Evolutionary conservation across 768 basidiomycete species (phyloP).

Genomic region (Galerina marginata): DNA sequence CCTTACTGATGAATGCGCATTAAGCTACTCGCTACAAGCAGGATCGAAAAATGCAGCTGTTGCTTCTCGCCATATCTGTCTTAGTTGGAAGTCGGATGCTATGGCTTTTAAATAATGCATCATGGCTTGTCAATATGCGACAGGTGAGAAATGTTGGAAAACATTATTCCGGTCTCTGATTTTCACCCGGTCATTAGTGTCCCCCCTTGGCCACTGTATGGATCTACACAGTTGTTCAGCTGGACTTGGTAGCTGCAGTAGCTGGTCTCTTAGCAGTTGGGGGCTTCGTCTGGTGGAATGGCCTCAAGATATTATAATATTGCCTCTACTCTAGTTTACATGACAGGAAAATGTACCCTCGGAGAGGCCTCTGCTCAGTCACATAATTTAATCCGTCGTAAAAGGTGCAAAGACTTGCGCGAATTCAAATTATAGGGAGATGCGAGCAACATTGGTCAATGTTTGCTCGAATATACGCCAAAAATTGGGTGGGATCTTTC

Average conservation of each 20-base stretch:
- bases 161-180: background rate
- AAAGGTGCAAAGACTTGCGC: background rate
- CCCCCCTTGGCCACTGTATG: conserved; percentile 82
- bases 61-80: conserved; percentile 64
- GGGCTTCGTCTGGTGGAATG: conserved; percentile 66
- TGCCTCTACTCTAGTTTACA: background rate
- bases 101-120: conserved; percentile 70
- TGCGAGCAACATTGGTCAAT: conserved; percentile 34
- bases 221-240: conserved; percentile 76
- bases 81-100: conserved; percentile 69
- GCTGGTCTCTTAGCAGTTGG: conserved; percentile 59
- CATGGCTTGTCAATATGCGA: conserved; percentile 73
- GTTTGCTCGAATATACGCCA: conserved; percentile 84
- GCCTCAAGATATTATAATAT: conserved; percentile 46
- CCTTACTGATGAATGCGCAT: background rate
- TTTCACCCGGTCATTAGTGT: conserved; percentile 46
- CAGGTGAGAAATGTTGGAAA: conserved; percentile 53
- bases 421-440: conserved; percentile 1
- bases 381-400: background rate
- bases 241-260: conserved; percentile 67
- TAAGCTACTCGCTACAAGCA: conserved; percentile 72
- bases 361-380: background rate
- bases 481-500: conserved; percentile 56
- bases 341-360: conserved; percentile 6
- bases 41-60: conserved; percentile 53